Evolutionary conservation across 1,284 basidiomycete genomes (phyloP).

Genomic region (Cutaneotrichosporon dermatis): DNA sequence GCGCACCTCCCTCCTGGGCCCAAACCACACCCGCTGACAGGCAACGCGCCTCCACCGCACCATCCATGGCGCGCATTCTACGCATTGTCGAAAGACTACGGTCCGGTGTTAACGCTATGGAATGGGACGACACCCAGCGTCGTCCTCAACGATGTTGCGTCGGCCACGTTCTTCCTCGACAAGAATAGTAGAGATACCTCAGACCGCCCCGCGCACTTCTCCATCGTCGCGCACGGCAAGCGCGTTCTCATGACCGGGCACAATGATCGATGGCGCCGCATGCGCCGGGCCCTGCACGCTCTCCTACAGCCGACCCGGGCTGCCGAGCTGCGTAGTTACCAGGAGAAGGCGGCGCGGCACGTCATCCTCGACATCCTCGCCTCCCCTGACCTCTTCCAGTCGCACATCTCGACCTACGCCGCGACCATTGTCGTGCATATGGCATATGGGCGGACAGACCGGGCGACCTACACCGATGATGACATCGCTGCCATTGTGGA

Average conservation of each 20-base stretch:
- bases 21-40: background rate
- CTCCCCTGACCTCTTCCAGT: constrained; percentile 53
- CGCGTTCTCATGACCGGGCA: constrained; percentile 11
- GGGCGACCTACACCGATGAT: constrained; percentile 55
- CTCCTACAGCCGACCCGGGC: constrained; percentile 56
- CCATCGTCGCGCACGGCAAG: constrained; percentile 36
- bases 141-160: constrained; percentile 3
- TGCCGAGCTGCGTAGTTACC: constrained; percentile 53
- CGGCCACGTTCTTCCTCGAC: constrained; percentile 50
- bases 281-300: constrained; percentile 55
- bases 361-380: constrained; percentile 57
- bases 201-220: constrained; percentile 53
- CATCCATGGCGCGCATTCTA: constrained; percentile 11
- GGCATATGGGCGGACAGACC: constrained; percentile 60
- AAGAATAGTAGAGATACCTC: constrained; percentile 54
- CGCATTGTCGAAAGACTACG: constrained; percentile 5
- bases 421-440: constrained; percentile 62
- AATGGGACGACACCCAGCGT: background rate
- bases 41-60: background rate
- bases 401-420: constrained; percentile 57
- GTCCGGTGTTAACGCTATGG: constrained; percentile 12
- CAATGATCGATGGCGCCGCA: constrained; percentile 18
- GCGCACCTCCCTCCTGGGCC: background rate
- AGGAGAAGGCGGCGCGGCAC: constrained; percentile 53
- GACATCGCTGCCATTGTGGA: constrained; percentile 57